Conservation (phyloP, 257 asterid species). For the Cynanchum wilfordii region DNA sequence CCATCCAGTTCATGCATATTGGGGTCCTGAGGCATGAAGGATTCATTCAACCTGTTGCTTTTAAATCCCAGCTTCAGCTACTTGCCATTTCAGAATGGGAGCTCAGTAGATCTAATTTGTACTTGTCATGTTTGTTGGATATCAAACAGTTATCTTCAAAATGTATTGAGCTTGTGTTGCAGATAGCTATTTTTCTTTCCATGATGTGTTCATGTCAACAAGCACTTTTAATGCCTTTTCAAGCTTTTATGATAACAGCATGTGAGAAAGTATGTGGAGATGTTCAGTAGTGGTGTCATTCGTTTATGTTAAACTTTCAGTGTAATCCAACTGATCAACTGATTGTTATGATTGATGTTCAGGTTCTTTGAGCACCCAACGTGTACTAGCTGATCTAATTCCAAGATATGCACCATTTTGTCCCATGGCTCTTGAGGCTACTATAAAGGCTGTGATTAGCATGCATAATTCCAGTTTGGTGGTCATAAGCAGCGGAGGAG, state of each 20-base stretch:
- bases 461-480: constrained; percentile 57
- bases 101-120: neutral
- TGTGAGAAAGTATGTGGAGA: neutral
- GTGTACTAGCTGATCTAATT: constrained; percentile 63
- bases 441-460: constrained; percentile 51
- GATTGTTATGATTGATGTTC: constrained; percentile 19
- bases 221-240: neutral
- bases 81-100: neutral
- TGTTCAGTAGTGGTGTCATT: neutral
- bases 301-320: neutral
- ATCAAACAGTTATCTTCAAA: neutral
- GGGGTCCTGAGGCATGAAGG: neutral
- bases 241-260: neutral
- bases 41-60: neutral
- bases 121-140: neutral
- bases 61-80: neutral
- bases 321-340: neutral
- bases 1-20: neutral
- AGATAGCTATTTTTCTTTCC: neutral
- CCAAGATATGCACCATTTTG: constrained; percentile 75
- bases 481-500: constrained; percentile 53
- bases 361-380: constrained; percentile 69
- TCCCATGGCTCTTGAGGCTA: constrained; percentile 81
- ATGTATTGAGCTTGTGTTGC: neutral
- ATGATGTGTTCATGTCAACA: neutral